Conservation (phyloP, 208 protist species). For the Trichomonas tenax region DNA sequence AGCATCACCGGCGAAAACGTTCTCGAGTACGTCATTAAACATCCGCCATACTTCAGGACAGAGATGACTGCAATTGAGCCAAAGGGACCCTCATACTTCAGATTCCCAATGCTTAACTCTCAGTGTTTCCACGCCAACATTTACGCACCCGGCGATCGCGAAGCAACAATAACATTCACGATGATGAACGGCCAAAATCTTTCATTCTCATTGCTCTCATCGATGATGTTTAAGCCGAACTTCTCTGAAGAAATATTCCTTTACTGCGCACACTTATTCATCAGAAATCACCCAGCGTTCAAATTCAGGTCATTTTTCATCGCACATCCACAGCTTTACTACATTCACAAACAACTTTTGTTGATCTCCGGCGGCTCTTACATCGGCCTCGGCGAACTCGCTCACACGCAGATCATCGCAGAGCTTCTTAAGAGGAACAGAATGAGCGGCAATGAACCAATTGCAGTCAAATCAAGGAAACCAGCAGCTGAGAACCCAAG, state of each 20-base stretch:
- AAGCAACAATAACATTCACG: background rate
- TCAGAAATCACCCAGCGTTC: background rate
- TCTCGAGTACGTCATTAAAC: background rate
- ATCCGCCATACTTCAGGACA: background rate
- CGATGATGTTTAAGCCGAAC: background rate
- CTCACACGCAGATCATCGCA: background rate
- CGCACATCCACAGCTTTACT: background rate
- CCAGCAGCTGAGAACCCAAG: background rate
- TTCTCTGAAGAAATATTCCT: background rate
- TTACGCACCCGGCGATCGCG: background rate
- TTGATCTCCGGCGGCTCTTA: background rate
- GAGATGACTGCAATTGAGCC: background rate
- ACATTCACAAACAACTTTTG: background rate
- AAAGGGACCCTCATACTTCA: background rate
- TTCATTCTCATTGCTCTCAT: background rate
- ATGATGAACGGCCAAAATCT: background rate
- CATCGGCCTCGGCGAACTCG: background rate
- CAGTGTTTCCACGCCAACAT: background rate
- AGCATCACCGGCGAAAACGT: background rate
- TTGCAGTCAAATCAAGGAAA: background rate
- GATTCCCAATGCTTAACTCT: background rate
- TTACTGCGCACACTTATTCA: background rate
- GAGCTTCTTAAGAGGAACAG: background rate
- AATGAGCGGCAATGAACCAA: background rate
- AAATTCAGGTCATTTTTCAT: background rate